These are phyloP conservation scores for Phytophthora tubulina DNA, from an alignment of 352 stramenopile species.

Conservation along the genomic window DNA sequence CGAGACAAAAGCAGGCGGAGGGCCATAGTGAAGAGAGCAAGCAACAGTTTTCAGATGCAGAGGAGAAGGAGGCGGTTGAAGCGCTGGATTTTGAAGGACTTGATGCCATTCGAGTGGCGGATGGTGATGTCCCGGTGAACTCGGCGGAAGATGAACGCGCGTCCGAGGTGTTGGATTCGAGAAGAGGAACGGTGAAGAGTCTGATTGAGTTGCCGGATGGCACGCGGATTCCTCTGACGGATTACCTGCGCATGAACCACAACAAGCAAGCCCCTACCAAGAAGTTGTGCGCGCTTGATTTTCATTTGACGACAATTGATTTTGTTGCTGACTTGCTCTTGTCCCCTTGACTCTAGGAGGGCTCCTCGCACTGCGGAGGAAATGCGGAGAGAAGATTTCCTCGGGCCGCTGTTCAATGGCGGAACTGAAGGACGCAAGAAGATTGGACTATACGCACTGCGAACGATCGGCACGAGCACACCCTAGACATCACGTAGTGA, in stretches of 20 bases:
- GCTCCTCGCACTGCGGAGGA: constrained; percentile 49
- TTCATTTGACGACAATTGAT: background rate
- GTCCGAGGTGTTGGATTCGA: constrained; percentile 46
- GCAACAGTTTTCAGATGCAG: constrained; percentile 32
- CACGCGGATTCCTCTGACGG: constrained; percentile 61
- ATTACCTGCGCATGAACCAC: constrained; percentile 72
- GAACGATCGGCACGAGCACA: constrained; percentile 49
- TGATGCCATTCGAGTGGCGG: constrained; percentile 37
- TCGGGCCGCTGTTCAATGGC: constrained; percentile 75
- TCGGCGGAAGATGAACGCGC: constrained; percentile 35
- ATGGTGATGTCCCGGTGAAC: constrained; percentile 38
- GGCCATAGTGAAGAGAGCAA: constrained; percentile 17
- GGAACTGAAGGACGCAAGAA: constrained; percentile 57
- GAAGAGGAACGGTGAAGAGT: constrained; percentile 47
- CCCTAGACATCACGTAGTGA: background rate
- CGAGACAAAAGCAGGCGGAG: constrained; percentile 53
- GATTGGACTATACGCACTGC: constrained; percentile 65
- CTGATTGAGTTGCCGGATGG: constrained; percentile 73
- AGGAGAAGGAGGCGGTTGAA: constrained; percentile 22
- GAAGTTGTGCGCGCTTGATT: constrained; percentile 57
- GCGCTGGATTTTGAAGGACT: constrained; percentile 44
- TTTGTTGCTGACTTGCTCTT: constrained; percentile 7
- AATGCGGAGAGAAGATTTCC: constrained; percentile 68
- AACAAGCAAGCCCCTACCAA: constrained; percentile 43
- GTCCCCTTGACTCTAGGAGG: constrained; percentile 40